A percentile compares a stretch with the other conserved stretches of the same genome.
phyloP scores from a whole-genome alignment of 495 filamentous ascomycete species.

The Tuber aestivum region DNA sequence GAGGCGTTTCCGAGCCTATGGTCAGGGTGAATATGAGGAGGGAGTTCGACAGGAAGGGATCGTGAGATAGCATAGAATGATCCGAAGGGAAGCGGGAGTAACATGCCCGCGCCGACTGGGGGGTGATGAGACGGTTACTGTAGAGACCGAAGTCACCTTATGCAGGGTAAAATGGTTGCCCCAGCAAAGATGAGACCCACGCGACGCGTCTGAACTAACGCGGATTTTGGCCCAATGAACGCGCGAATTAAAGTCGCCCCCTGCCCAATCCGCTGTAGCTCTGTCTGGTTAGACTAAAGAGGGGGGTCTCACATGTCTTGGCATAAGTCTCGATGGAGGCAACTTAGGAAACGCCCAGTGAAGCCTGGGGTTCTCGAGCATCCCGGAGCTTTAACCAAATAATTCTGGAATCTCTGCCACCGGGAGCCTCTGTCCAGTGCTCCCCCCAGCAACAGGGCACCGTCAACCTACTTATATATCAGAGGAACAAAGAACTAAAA shows the following conservation, averaged over 20 bases:
- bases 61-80: neutral
- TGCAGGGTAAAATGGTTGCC: slow-evolving; percentile 5
- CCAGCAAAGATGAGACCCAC: slow-evolving; percentile 9
- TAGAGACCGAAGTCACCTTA: neutral
- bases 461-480: neutral
- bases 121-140: neutral
- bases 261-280: neutral
- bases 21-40: neutral
- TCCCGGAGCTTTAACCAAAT: neutral
- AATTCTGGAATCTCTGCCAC: neutral
- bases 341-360: neutral
- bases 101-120: neutral
- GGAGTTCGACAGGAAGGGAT: neutral
- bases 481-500: neutral
- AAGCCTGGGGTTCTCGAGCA: neutral
- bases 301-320: neutral
- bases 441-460: neutral
- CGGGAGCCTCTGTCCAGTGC: neutral
- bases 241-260: neutral
- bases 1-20: neutral
- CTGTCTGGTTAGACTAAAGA: neutral
- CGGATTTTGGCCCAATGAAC: neutral
- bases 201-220: slow-evolving; percentile 12
- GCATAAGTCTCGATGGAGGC: neutral
- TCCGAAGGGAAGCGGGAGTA: neutral